Percentiles rank a stretch among this genome's conserved stretches.
phyloP scores from a whole-genome alignment of 306 rosid genomes.

The Amphicarpaea edgeworthii region DNA sequence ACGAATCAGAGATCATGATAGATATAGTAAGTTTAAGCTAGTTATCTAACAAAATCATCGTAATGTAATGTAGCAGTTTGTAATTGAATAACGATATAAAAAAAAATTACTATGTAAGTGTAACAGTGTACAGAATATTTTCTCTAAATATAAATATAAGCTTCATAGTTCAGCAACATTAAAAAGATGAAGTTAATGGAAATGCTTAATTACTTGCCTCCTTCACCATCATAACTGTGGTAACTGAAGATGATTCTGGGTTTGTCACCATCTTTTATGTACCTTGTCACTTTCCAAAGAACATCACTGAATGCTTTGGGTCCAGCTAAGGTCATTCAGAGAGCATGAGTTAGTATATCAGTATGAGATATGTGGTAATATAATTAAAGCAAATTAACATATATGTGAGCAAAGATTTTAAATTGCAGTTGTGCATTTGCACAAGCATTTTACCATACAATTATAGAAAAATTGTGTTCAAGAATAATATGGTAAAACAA shows the following conservation, averaged over 20 bases:
- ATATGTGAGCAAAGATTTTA: background rate
- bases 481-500: background rate
- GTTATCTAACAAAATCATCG: no score
- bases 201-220: constrained; percentile 61
- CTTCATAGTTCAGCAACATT: background rate
- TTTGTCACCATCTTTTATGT: constrained; percentile 49
- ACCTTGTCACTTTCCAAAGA: constrained; percentile 69
- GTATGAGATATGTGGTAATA: background rate
- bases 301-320: constrained; percentile 80
- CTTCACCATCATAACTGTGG: constrained; percentile 80
- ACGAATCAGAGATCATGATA: no score
- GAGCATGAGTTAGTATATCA: background rate
- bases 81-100: no score
- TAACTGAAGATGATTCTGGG: constrained; percentile 74
- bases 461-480: background rate
- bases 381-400: background rate
- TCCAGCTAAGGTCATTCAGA: constrained; percentile 57
- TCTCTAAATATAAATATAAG: no score
- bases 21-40: no score
- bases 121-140: no score
- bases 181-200: background rate
- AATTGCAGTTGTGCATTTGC: background rate
- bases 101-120: no score
- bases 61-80: no score
- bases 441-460: constrained; percentile 1